Conservation (phyloP, 257 asterid genomes). For the Lycium barbarum region DNA sequence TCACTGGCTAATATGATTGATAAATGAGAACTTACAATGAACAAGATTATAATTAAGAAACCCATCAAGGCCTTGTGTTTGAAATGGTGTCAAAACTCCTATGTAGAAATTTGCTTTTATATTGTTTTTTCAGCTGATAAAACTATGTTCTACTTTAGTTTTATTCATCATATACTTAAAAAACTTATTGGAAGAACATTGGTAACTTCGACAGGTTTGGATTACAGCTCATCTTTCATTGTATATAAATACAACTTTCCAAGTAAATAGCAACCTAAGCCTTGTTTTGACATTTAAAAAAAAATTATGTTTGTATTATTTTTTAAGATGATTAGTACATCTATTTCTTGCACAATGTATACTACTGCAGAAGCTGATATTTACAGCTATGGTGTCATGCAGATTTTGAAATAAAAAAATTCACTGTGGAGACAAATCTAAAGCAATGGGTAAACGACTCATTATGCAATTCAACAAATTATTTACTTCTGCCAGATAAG, state of each 20-base stretch:
- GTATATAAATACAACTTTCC: background rate
- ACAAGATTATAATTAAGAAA: background rate
- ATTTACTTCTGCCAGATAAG: too few species aligned
- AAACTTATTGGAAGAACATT: background rate
- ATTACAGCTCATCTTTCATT: background rate
- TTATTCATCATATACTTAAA: background rate
- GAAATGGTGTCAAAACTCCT: background rate
- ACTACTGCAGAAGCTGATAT: background rate
- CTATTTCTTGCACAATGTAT: background rate
- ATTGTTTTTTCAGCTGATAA: conserved; percentile 23
- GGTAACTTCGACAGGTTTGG: background rate
- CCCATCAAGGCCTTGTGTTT: conserved; percentile 9
- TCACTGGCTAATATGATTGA: conserved; percentile 1
- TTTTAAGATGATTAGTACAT: background rate
- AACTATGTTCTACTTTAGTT: background rate
- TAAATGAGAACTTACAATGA: conserved; percentile 5
- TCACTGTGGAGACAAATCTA: background rate
- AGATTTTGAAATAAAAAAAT: background rate
- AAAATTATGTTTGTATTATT: too few species aligned
- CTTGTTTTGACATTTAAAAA: background rate
- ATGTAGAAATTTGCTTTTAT: background rate
- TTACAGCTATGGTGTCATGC: background rate
- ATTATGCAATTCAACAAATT: background rate
- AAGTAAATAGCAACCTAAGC: background rate
- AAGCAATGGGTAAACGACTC: background rate